Evolutionary conservation across 2,329 filamentous ascomycete species (phyloP).

Genomic region (Sclerotinia trifoliorum): DNA sequence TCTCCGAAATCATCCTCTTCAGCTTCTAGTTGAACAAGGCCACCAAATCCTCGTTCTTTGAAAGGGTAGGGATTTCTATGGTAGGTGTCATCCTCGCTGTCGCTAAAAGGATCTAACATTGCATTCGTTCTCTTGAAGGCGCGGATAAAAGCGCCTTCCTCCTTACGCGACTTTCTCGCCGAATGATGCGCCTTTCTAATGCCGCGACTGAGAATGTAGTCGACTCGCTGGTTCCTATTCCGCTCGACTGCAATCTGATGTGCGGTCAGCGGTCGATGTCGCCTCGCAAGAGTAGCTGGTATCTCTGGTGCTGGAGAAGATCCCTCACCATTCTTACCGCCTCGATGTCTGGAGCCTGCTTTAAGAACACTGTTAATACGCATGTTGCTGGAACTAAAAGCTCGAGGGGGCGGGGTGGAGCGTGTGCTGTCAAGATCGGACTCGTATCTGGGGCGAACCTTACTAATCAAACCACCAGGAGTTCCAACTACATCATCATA

Average conservation of each 20-base stretch:
- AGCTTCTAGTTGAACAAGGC: conserved; percentile 57
- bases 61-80: conserved; percentile 43
- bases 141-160: conserved; percentile 65
- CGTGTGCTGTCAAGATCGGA: conserved; percentile 54
- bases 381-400: conserved; percentile 40
- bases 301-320: conserved; percentile 60
- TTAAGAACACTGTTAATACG: conserved; percentile 36
- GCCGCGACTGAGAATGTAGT: conserved; percentile 76
- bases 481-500: conserved; percentile 45
- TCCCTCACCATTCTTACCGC: conserved; percentile 58
- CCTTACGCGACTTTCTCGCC: conserved; percentile 59
- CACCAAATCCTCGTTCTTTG: conserved; percentile 59
- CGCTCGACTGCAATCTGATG: conserved; percentile 80
- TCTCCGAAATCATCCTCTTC: conserved; percentile 77
- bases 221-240: conserved; percentile 75
- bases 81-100: conserved; percentile 60
- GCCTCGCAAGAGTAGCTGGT: conserved; percentile 45
- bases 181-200: conserved; percentile 64
- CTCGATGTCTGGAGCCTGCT: conserved; percentile 41
- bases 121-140: conserved; percentile 62
- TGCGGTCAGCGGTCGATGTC: conserved; percentile 73
- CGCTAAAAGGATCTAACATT: conserved; percentile 55
- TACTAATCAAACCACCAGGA: conserved; percentile 55
- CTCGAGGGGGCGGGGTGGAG: conserved; percentile 51
- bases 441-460: conserved; percentile 63